Conservation (phyloP, 495 filamentous ascomycete genomes). For the Astrothelium subdiscretum region DNA sequence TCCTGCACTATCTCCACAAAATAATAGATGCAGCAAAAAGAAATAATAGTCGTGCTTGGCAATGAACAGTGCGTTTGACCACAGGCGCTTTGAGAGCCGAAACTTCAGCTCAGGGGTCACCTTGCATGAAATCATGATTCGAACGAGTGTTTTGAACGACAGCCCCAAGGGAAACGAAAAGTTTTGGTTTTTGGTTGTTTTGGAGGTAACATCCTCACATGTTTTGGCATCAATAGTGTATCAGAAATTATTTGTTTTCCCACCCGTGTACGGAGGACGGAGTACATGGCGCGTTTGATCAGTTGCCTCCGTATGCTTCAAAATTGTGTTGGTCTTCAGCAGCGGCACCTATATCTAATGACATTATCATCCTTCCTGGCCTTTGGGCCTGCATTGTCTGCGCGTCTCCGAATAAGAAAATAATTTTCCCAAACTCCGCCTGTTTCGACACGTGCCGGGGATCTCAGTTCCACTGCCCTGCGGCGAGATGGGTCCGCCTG, state of each 20-base stretch:
- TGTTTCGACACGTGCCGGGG: not conserved
- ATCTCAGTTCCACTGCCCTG: not conserved
- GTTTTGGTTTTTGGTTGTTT: not conserved
- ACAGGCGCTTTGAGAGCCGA: not conserved
- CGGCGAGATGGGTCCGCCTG: not conserved
- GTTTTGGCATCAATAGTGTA: not conserved
- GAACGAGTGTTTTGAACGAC: not conserved
- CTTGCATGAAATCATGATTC: not conserved
- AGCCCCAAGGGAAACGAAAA: not conserved
- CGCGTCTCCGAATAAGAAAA: not conserved
- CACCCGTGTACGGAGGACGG: not conserved
- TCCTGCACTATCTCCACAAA: too few relatives aligned
- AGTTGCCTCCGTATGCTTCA: not conserved
- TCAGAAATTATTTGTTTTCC: not conserved
- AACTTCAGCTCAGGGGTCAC: conserved; percentile 2
- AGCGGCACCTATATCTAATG: not conserved
- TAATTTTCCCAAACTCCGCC: not conserved
- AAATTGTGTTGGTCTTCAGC: not conserved
- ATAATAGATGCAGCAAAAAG: not conserved
- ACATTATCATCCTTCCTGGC: not conserved
- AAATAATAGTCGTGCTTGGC: not conserved
- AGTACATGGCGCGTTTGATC: not conserved
- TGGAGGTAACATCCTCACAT: not conserved
- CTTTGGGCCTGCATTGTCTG: not conserved
- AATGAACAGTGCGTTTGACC: not conserved